These are phyloP conservation scores for Thymus mandschuricus DNA, from an alignment of 257 asterid genomes.

Conservation along the genomic window DNA sequence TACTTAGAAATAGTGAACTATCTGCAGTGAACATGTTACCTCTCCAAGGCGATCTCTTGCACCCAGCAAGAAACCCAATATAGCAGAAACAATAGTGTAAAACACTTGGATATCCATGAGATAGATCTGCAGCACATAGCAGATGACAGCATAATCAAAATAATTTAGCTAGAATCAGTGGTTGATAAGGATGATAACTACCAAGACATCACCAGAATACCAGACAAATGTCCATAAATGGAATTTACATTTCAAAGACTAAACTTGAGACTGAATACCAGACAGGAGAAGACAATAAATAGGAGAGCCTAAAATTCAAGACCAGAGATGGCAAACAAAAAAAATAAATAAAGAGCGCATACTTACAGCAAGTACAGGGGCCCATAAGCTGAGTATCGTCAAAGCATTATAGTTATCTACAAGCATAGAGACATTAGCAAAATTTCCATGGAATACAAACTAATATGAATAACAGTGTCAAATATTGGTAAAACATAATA, in stretches of 20 bases:
- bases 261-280: slow-evolving; percentile 5
- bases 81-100: slow-evolving; percentile 88
- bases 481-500: slow-evolving; percentile 6
- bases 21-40: slow-evolving; percentile 43
- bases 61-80: slow-evolving; percentile 91
- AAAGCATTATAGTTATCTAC: slow-evolving; percentile 91
- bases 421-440: slow-evolving; percentile 30
- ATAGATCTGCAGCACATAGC: slow-evolving; percentile 69
- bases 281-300: background rate
- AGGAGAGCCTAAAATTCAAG: slow-evolving; percentile 22
- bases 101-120: slow-evolving; percentile 85
- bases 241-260: slow-evolving; percentile 10
- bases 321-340: slow-evolving; percentile 1
- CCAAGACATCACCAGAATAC: slow-evolving; percentile 1
- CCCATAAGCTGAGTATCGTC: slow-evolving; percentile 87
- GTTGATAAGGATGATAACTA: slow-evolving; percentile 12
- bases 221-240: slow-evolving; percentile 19
- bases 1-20: slow-evolving; percentile 7
- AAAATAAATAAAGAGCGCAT: slow-evolving; percentile 8
- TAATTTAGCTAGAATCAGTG: slow-evolving; percentile 15
- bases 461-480: slow-evolving; percentile 9
- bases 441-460: slow-evolving; percentile 20
- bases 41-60: slow-evolving; percentile 99
- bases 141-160: slow-evolving; percentile 24
- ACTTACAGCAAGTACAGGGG: slow-evolving; percentile 88